Conservation (phyloP, 495 filamentous ascomycete genomes). For the Aspergillus funiculosus region DNA sequence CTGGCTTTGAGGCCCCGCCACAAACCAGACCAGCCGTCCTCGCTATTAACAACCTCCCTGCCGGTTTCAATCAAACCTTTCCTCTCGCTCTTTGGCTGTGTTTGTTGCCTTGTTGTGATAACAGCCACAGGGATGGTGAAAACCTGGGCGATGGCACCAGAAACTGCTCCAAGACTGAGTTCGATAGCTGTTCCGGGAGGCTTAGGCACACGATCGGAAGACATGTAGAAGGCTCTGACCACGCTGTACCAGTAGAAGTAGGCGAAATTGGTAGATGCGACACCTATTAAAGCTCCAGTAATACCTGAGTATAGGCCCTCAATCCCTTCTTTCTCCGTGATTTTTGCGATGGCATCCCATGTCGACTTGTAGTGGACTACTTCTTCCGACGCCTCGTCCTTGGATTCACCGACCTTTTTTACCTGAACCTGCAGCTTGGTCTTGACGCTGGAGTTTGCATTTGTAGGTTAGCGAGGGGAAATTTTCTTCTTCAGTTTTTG, state of each 20-base stretch:
- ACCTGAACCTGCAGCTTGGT: slow-evolving; percentile 96
- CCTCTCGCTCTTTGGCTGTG: slow-evolving; percentile 72
- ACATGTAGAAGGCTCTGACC: slow-evolving; percentile 76
- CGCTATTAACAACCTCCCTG: slow-evolving; percentile 78
- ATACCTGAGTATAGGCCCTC: slow-evolving; percentile 86
- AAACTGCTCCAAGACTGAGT: slow-evolving; percentile 77
- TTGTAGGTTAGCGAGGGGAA: slow-evolving; percentile 6
- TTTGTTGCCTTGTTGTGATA: slow-evolving; percentile 93
- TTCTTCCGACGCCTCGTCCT: slow-evolving; percentile 33
- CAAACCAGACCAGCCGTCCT: slow-evolving; percentile 83
- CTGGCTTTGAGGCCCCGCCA: slow-evolving; percentile 97
- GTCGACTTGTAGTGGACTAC: slow-evolving; percentile 75
- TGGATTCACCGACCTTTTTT: slow-evolving; percentile 46
- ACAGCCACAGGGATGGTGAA: slow-evolving; percentile 97
- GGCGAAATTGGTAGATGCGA: slow-evolving; percentile 96
- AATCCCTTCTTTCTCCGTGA: slow-evolving; percentile 74
- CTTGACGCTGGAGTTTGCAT: slow-evolving; percentile 63
- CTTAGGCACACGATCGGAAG: slow-evolving; percentile 52
- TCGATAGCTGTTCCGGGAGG: slow-evolving; percentile 80
- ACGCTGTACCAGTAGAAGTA: slow-evolving; percentile 99
- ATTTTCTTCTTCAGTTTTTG: neutral
- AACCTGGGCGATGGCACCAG: slow-evolving; percentile 87
- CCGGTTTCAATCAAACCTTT: slow-evolving; percentile 88
- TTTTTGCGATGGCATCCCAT: slow-evolving; percentile 81
- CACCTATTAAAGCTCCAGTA: slow-evolving; percentile 76